Conservation (phyloP, 345 rosid genomes). For the Eucalyptus marginata region DNA sequence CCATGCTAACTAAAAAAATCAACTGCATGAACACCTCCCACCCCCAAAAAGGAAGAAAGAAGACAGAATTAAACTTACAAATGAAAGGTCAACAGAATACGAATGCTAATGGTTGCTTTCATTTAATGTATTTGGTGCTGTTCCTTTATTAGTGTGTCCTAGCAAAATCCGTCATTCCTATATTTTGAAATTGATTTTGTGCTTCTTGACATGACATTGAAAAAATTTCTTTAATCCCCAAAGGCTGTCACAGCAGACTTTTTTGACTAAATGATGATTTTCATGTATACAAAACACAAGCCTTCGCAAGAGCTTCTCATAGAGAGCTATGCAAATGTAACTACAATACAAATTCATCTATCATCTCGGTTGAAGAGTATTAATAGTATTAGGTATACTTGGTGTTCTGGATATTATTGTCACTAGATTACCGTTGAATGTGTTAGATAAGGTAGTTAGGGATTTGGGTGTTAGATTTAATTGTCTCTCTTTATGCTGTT, state of each 20-base stretch:
- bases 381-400: not conserved
- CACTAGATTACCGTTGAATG: not conserved
- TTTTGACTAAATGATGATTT: not conserved
- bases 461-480: not conserved
- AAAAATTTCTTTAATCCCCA: not conserved
- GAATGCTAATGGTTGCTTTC: not conserved
- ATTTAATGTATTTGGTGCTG: not conserved
- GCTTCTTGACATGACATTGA: not conserved
- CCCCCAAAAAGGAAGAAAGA: not conserved
- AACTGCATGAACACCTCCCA: not conserved
- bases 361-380: not conserved
- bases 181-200: not conserved
- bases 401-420: not conserved
- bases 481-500: not conserved
- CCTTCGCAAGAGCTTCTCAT: not conserved
- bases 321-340: not conserved
- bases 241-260: not conserved
- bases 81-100: not conserved
- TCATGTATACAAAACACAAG: not conserved
- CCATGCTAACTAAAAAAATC: not conserved
- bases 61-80: not conserved
- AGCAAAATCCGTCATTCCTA: not conserved
- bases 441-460: not conserved
- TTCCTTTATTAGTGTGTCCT: not conserved
- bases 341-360: not conserved